Evolutionary conservation across 148 eudicot species (phyloP).

Genomic region (Drosera capensis): DNA sequence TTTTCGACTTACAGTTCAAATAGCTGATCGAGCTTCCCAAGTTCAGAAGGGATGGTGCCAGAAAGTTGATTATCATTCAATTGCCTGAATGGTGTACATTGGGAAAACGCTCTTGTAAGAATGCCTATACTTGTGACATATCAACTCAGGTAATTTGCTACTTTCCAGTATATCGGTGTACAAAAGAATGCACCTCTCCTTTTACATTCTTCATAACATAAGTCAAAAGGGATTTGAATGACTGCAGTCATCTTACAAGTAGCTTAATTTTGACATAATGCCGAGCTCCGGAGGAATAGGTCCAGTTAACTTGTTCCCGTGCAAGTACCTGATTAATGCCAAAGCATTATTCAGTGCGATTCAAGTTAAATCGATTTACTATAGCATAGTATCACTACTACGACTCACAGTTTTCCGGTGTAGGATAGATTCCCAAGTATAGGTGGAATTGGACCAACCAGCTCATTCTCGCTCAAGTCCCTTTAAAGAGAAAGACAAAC

Average conservation of each 20-base stretch:
- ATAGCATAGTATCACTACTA: too few species aligned
- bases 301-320: slow-evolving; percentile 56
- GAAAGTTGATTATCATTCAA: slow-evolving; percentile 41
- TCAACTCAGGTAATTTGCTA: not conserved
- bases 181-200: too few species aligned
- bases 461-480: slow-evolving; percentile 55
- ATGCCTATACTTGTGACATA: not conserved
- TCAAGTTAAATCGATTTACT: not conserved
- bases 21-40: slow-evolving; percentile 59
- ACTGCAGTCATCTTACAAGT: slow-evolving; percentile 45
- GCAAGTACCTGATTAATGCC: slow-evolving; percentile 60
- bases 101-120: not conserved
- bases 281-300: slow-evolving; percentile 61
- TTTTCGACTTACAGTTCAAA: slow-evolving; percentile 40
- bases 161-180: not conserved
- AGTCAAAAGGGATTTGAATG: not conserved
- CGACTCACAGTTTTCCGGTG: slow-evolving; percentile 60
- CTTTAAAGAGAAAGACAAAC: slow-evolving; percentile 15
- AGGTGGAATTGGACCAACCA: slow-evolving; percentile 61
- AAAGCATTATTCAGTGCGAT: not conserved
- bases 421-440: slow-evolving; percentile 55
- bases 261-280: slow-evolving; percentile 62
- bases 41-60: slow-evolving; percentile 52
- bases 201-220: too few species aligned
- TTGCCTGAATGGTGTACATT: slow-evolving; percentile 29